Percentiles rank a stretch among this genome's conserved stretches.
phyloP scores from a whole-genome alignment of 305 asterid genomes.

The Petunia hybrid region DNA sequence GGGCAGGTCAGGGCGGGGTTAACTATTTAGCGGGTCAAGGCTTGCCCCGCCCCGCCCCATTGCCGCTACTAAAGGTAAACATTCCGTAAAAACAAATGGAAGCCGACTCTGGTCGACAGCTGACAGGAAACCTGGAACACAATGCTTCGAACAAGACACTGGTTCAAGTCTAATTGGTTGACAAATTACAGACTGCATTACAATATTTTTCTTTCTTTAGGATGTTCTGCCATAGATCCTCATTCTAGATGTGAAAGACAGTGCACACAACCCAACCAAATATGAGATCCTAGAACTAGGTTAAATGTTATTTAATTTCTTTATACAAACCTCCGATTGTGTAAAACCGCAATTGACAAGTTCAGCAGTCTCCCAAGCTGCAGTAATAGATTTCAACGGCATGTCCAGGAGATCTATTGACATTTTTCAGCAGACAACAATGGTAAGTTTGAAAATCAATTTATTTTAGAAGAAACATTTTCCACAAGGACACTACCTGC shows the following conservation, averaged over 20 bases:
- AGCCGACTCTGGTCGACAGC: not conserved
- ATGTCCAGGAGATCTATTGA: constrained; percentile 81
- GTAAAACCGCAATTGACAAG: constrained; percentile 69
- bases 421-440: constrained; percentile 18
- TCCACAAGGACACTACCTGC: constrained; percentile 56
- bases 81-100: not conserved
- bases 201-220: not conserved
- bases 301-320: constrained; percentile 16
- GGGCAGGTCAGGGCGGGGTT: too few relatives aligned
- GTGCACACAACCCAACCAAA: constrained; percentile 6
- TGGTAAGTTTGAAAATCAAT: constrained; percentile 23
- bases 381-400: constrained; percentile 85
- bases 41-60: too few relatives aligned
- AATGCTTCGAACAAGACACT: not conserved
- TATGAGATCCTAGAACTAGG: not conserved
- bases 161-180: not conserved
- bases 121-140: not conserved
- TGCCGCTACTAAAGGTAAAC: not conserved
- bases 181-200: not conserved
- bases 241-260: not conserved
- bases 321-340: constrained; percentile 67
- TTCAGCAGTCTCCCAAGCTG: constrained; percentile 91
- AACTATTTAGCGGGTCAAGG: too few relatives aligned
- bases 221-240: constrained; percentile 11
- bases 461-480: not conserved